Evolutionary conservation across 2,329 filamentous ascomycete genomes (phyloP).

Genomic region (Plectosphaerella plurivora): DNA sequence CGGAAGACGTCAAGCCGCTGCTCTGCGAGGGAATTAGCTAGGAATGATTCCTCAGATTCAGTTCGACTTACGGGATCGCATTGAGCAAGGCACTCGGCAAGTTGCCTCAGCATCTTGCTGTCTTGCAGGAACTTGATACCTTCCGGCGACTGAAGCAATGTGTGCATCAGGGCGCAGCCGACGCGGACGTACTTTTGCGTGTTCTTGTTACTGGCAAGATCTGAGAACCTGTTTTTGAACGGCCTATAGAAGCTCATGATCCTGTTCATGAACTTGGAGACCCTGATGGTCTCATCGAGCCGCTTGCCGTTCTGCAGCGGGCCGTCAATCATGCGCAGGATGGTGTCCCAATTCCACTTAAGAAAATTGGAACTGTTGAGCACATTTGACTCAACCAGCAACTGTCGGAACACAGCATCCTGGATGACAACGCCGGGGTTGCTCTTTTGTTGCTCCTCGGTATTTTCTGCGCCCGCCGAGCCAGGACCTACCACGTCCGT

Average conservation of each 20-base stretch:
- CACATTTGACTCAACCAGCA: constrained; percentile 75
- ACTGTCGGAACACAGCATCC: constrained; percentile 59
- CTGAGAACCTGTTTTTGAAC: constrained; percentile 94
- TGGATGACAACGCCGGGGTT: constrained; percentile 45
- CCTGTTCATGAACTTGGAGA: constrained; percentile 93
- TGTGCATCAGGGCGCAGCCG: constrained; percentile 83
- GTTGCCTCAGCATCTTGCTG: constrained; percentile 88
- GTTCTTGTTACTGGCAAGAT: constrained; percentile 82
- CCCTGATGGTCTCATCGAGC: constrained; percentile 89
- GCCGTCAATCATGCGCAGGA: constrained; percentile 86
- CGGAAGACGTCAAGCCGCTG: constrained; percentile 72
- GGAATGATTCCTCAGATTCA: background rate
- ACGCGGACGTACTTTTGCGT: constrained; percentile 92
- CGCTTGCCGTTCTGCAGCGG: constrained; percentile 87
- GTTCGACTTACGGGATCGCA: constrained; percentile 69
- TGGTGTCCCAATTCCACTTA: constrained; percentile 98
- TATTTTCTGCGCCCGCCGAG: constrained; percentile 35
- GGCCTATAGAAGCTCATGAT: constrained; percentile 93
- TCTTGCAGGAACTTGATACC: constrained; percentile 82
- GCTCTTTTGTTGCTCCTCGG: constrained; percentile 53
- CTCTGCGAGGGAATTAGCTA: constrained; percentile 35
- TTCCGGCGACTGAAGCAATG: constrained; percentile 78
- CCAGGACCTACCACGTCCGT: constrained; percentile 36
- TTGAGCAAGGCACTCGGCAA: constrained; percentile 93
- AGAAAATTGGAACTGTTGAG: constrained; percentile 83